phyloP scores from a whole-genome alignment of 192 early-diverging fungal species.

The Funneliformis mosseae region DNA sequence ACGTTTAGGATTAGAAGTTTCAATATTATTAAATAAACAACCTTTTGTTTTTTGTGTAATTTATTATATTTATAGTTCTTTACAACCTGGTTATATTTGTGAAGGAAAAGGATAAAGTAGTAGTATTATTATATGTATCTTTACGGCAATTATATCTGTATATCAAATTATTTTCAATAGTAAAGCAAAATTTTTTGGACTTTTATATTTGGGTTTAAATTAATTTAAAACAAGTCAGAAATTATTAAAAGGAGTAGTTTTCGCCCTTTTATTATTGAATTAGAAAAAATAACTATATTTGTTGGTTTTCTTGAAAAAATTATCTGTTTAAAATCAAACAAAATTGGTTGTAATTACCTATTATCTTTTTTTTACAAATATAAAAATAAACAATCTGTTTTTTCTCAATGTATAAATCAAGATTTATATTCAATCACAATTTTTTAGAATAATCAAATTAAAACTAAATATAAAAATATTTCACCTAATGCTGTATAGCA shows the following conservation, averaged over 20 bases:
- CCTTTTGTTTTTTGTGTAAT: too few species aligned
- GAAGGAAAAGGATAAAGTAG: not conserved
- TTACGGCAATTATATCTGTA: not conserved
- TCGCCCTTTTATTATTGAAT: not conserved
- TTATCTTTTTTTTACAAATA: constrained; percentile 3
- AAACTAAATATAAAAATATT: not conserved
- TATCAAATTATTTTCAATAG: too few species aligned
- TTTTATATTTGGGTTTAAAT: not conserved
- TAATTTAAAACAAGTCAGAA: not conserved
- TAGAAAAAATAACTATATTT: not conserved
- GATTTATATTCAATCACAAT: not conserved
- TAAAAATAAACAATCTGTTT: not conserved
- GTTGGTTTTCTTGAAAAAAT: too few species aligned
- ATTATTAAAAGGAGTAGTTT: not conserved
- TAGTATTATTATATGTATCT: not conserved
- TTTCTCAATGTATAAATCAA: not conserved
- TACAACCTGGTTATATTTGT: not conserved
- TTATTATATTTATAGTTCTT: not conserved
- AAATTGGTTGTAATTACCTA: not conserved
- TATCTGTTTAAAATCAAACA: not conserved
- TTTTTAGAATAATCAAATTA: not conserved
- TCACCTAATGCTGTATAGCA: constrained; percentile 1
- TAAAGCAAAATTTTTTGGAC: not conserved
- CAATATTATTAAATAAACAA: too few species aligned
- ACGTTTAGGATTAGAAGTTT: not conserved